A percentile compares a stretch with the other conserved stretches of the same genome.
These are phyloP conservation scores for Polygonum maritimum DNA, from an alignment of 148 eudicot genomes.

Conservation along the genomic window DNA sequence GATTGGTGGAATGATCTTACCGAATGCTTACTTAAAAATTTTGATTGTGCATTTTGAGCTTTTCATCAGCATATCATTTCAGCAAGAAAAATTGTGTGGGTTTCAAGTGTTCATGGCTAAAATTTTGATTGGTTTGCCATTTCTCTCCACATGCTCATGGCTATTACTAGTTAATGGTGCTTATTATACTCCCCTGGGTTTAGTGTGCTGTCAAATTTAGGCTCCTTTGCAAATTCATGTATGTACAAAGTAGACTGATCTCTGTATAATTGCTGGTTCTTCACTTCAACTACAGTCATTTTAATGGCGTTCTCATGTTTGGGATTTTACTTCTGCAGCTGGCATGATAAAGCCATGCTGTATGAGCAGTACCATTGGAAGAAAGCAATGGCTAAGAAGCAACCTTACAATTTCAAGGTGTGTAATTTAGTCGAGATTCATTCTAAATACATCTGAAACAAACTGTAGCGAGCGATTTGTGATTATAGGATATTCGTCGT, in stretches of 20 bases:
- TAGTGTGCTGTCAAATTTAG: neutral
- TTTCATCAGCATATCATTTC: neutral
- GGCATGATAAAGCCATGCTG: conserved; percentile 92
- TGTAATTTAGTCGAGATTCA: neutral
- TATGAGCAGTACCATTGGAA: conserved; percentile 91
- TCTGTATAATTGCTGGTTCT: neutral
- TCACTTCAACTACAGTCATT: neutral
- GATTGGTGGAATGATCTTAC: neutral
- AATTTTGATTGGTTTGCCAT: neutral
- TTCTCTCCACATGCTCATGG: no score
- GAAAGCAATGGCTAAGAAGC: conserved; percentile 61
- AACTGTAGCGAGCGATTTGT: neutral
- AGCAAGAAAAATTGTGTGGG: neutral
- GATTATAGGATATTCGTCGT: neutral
- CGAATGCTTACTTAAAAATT: neutral
- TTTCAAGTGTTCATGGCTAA: neutral
- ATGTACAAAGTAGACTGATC: neutral
- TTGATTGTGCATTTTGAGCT: neutral
- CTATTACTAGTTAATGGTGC: no score
- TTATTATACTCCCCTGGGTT: neutral
- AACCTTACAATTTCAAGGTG: conserved; percentile 74
- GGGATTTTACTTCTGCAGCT: conserved; percentile 31
- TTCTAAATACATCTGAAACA: neutral
- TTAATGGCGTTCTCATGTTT: conserved; percentile 8
- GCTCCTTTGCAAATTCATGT: neutral